These are phyloP conservation scores for Phytophthora vignae DNA, from an alignment of 352 stramenopile species.

Conservation along the genomic window DNA sequence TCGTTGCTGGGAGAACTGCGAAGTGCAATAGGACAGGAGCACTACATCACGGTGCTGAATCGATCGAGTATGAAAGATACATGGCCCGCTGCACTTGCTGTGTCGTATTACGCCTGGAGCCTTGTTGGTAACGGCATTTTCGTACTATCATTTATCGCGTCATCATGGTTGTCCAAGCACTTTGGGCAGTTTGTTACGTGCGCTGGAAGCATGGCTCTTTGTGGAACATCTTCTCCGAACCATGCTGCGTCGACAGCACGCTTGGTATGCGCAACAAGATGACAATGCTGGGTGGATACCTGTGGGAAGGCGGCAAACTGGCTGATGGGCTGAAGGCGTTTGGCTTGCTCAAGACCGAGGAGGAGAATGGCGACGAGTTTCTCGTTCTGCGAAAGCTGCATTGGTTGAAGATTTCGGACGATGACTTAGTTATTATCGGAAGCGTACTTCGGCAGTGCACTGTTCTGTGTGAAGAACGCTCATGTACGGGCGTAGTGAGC, in stretches of 20 bases:
- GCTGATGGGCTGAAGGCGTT: conserved; percentile 18
- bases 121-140: conserved; percentile 13
- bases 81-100: background rate
- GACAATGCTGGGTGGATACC: conserved; percentile 19
- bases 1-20: conserved; percentile 25
- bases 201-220: background rate
- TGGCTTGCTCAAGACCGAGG: conserved; percentile 13
- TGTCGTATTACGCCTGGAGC: conserved; percentile 19
- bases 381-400: conserved; percentile 7
- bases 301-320: background rate
- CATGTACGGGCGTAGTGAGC: background rate
- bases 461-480: background rate
- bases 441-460: background rate
- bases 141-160: conserved; percentile 15
- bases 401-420: background rate
- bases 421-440: conserved; percentile 2
- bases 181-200: conserved; percentile 4
- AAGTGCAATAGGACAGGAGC: conserved; percentile 4
- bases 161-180: conserved; percentile 11
- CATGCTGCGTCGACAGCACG: conserved; percentile 21
- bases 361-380: conserved; percentile 3
- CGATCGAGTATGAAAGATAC: conserved; percentile 12
- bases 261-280: conserved; percentile 23
- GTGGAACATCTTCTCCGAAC: conserved; percentile 4
- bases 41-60: background rate